Base-by-base conservation (phyloP, 768 basidiomycete species). In the Leccinum arenicola region DNA sequence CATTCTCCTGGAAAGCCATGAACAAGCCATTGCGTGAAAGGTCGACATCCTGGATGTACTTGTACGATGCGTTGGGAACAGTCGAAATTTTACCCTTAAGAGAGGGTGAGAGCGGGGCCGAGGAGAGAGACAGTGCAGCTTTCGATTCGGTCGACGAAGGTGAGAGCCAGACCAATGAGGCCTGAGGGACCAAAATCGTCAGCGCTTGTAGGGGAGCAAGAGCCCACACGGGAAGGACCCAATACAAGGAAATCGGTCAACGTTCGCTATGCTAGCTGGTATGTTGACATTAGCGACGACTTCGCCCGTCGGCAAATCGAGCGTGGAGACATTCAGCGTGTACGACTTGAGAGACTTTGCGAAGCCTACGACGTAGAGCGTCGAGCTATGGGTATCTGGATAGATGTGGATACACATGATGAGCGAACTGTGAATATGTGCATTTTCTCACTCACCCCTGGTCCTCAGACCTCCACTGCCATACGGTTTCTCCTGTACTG, bases 381-480 rank as follows among this genome's bases (percentile, higher is more conserved):
- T 78, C 6, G 78, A 73, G 0, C 85, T 76, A 2, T 75, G 70
- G 1, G 76, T 70, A 1, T 86, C 84, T 0, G 80, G 62, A 8
- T 85, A 70, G 10, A 96, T 70, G 58, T 85, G 82, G 6, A 86
- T 82, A 70, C 87, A 85, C 29, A 89, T 75, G 4, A 86, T 77
- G 6, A 84, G 77, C 2, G 85, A 85, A 19, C 93, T 94, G 63
- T 9, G 7, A 5, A 12, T 21, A 53, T 31, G 40, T 1, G 19
- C 3, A 0, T 1, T 9, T 23, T 50, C 14, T 3, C 23, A 75
- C 84, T 63, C 66, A 92, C 91, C 78, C 81, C 52, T 86, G 80
- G 67, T 90, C 88, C 14, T 78, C 77, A 23, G 86, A 80, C n/a
- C 77, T 78, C 88, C 91, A 93, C 2, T 73, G 76, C 94, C 93